These are phyloP conservation scores for Irpex rosettiformis DNA, from an alignment of 1,284 basidiomycete genomes.

Conservation along the genomic window DNA sequence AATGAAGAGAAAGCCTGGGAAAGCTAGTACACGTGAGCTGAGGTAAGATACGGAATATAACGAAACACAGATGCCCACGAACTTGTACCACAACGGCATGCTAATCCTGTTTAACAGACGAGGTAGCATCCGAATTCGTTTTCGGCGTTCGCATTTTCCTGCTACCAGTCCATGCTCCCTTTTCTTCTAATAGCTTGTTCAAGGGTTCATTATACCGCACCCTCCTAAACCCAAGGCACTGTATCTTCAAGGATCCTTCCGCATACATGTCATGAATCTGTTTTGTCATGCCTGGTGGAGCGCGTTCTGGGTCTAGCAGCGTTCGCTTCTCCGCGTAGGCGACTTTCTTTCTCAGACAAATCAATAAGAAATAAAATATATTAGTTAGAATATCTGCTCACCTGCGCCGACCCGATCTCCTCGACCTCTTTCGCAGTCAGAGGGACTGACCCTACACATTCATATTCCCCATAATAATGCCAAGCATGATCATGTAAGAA, in stretches of 20 bases:
- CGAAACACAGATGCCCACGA: neutral
- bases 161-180: neutral
- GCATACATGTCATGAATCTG: conserved; percentile 17
- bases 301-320: conserved; percentile 4
- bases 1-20: too few relatives aligned
- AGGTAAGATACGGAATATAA: too few relatives aligned
- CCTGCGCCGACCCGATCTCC: neutral
- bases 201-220: conserved; percentile 14
- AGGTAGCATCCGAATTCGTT: neutral
- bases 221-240: conserved; percentile 17
- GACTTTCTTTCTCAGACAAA: neutral
- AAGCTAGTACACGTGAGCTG: too few relatives aligned
- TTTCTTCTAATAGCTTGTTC: neutral
- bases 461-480: conserved; percentile 19
- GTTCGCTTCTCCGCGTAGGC: conserved; percentile 7
- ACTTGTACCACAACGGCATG: too few relatives aligned
- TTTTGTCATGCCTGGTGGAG: conserved; percentile 8
- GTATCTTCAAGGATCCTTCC: conserved; percentile 13
- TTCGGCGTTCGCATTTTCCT: neutral
- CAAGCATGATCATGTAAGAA: conserved; percentile 9
- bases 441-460: conserved; percentile 8
- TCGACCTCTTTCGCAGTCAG: neutral
- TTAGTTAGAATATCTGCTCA: neutral
- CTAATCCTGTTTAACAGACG: too few relatives aligned
- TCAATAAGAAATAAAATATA: neutral